phyloP scores from a whole-genome alignment of 495 filamentous ascomycete genomes.

The Parathielavia hyrcaniae region DNA sequence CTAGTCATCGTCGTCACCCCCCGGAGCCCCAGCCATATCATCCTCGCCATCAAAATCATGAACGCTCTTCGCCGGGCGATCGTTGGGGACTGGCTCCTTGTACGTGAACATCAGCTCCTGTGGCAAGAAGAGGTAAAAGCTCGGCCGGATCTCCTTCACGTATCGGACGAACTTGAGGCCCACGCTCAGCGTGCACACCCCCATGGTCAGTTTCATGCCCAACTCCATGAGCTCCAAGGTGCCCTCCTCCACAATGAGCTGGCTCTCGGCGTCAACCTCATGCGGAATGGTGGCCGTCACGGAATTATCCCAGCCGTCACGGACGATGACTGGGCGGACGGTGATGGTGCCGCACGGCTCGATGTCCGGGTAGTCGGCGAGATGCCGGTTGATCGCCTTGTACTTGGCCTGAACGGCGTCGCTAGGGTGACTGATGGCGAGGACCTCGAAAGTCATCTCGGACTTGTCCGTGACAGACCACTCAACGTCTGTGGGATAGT shows the following conservation, averaged over 20 bases:
- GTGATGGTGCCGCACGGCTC: constrained; percentile 38
- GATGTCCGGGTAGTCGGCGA: constrained; percentile 23
- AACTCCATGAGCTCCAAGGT: constrained; percentile 56
- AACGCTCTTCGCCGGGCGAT: constrained; percentile 34
- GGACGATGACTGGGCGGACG: constrained; percentile 33
- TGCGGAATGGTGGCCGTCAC: constrained; percentile 14
- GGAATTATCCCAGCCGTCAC: constrained; percentile 35
- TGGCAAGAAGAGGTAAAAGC: constrained; percentile 56
- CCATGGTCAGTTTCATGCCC: constrained; percentile 70
- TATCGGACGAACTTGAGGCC: constrained; percentile 54
- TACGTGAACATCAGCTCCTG: constrained; percentile 68
- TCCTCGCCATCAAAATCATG: constrained; percentile 26
- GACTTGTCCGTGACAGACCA: constrained; percentile 8
- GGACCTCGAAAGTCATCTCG: constrained; percentile 35
- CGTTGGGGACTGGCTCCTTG: constrained; percentile 48
- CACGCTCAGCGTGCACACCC: constrained; percentile 56
- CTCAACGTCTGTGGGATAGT: constrained; percentile 4
- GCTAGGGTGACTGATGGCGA: constrained; percentile 26
- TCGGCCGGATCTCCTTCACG: constrained; percentile 51
- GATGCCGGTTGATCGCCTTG: constrained; percentile 23
- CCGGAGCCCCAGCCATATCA: constrained; percentile 8
- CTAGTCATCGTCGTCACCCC: not conserved
- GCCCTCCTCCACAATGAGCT: constrained; percentile 35
- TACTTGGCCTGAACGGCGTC: constrained; percentile 18
- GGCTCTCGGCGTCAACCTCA: constrained; percentile 9